Evolutionary conservation across 371 early-diverging fungal species (phyloP).

Genomic region (Capillidium heterosporum): DNA sequence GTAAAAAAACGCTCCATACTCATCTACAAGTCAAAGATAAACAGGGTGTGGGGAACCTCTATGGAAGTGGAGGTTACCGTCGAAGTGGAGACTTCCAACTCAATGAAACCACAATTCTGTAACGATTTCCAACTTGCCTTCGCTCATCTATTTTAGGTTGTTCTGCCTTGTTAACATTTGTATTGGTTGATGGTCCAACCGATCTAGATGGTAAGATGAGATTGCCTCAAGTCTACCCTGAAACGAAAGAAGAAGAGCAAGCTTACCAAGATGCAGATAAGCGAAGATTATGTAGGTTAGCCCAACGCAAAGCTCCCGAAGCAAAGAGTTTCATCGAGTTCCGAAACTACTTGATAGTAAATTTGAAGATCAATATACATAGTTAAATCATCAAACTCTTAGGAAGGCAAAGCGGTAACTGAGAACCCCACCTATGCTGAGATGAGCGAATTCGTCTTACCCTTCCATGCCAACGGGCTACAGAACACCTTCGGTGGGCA

Average conservation of each 20-base stretch:
- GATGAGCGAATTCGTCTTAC: constrained; percentile 46
- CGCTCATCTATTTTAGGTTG: background rate
- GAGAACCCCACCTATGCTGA: constrained; percentile 19
- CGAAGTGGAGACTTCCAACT: background rate
- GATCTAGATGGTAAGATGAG: constrained; percentile 15
- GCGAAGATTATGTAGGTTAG: constrained; percentile 16
- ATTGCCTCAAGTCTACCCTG: constrained; percentile 26
- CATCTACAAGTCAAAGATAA: constrained; percentile 41
- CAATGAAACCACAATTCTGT: background rate
- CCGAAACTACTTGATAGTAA: background rate
- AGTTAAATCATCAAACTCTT: background rate
- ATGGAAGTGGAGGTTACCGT: constrained; percentile 31
- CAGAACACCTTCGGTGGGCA: constrained; percentile 61
- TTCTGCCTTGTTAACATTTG: constrained; percentile 57
- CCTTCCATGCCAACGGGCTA: constrained; percentile 51
- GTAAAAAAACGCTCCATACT: constrained; percentile 43
- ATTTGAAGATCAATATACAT: background rate
- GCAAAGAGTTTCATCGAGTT: background rate
- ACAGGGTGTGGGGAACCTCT: constrained; percentile 48
- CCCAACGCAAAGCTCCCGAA: constrained; percentile 11
- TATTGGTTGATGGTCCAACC: constrained; percentile 25
- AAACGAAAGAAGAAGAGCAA: constrained; percentile 20
- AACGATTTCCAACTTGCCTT: background rate
- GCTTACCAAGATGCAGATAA: constrained; percentile 33
- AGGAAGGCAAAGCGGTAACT: background rate